phyloP scores from a whole-genome alignment of 176 grass and related monocot species.

The Elaeis guineensis region DNA sequence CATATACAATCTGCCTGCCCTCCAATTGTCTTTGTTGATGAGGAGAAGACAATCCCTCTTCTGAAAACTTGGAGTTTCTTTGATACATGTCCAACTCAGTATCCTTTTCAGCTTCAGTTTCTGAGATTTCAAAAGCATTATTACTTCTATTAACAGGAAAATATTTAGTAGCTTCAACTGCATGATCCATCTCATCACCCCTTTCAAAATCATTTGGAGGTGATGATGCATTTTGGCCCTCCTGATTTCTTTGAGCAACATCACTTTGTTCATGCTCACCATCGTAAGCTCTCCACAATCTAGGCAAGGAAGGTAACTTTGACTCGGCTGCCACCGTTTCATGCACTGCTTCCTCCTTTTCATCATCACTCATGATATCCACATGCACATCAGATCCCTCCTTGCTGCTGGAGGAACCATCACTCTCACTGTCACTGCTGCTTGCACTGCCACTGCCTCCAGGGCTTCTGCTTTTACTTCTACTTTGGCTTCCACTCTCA shows the following conservation, averaged over 20 bases:
- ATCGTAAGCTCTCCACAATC: conserved; percentile 16
- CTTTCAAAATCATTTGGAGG: conserved; percentile 52
- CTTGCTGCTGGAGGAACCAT: conserved; percentile 76
- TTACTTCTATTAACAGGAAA: conserved; percentile 19
- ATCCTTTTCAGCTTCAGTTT: conserved; percentile 17
- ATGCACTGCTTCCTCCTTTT: conserved; percentile 36
- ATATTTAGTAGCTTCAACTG: conserved; percentile 13
- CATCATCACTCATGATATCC: conserved; percentile 79
- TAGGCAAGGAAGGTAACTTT: conserved; percentile 42
- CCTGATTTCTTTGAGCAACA: conserved; percentile 36
- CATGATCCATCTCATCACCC: conserved; percentile 22
- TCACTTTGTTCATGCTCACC: conserved; percentile 50
- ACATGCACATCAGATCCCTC: conserved; percentile 90
- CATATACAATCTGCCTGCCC: conserved; percentile 17
- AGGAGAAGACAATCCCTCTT: conserved; percentile 23
- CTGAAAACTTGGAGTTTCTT: conserved; percentile 24
- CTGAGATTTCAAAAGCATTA: conserved; percentile 28
- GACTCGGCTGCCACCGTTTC: conserved; percentile 43
- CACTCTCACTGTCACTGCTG: conserved; percentile 90
- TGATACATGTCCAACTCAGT: conserved; percentile 12
- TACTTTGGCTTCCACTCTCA: conserved; percentile 73
- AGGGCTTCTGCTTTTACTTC: conserved; percentile 39
- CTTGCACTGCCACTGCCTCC: conserved; percentile 55
- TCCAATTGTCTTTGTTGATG: conserved; percentile 20
- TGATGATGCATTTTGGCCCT: conserved; percentile 41